Base-by-base conservation (phyloP, 208 protist genomes). In the Trypanosoma conorhini region DNA sequence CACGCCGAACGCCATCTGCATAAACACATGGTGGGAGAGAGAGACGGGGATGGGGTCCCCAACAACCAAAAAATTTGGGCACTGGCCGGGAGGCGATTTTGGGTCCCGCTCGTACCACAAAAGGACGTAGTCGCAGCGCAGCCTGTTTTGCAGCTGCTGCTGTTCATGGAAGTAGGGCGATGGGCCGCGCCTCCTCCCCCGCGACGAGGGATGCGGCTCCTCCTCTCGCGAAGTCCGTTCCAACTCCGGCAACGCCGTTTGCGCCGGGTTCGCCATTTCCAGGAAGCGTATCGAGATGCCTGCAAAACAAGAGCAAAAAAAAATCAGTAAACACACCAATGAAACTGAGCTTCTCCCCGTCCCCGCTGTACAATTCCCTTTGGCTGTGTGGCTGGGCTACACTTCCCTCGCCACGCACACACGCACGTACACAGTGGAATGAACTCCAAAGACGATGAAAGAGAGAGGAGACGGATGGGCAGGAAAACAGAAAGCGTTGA, bases 21-120 rank as follows among this genome's bases (percentile, higher is more conserved):
- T 73, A 60, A 79, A 79, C 24, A 66, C 74, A n/a, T 79, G 74
- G 57, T 79, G 74, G 5, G 62, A 65, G 8, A 79, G 61, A 26
- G 59, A 69, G 1, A 79, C 68, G 33, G 62, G 74, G 56, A 77
- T 77, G 24, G 72, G 72, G 21, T 72, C 52, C 2, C 72, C 65
- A 13, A 77, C 65, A 5, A 22, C 5, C 9, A 77, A 19, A 19
- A 67, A 77, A 19, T 71, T 77, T 35, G 72, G 72, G 13, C 64
- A 52, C 40, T 77, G 64, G 3, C 72, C 72, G 24, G 58, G 35
- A 51, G 54, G 31, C 1, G 58, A 62, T 7, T 71, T 38, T 13
- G 72, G 50, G 50, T 77, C 72, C 28, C 72, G 64, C 48, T 77
- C 51, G 60, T 77, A 77, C 72, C 72, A 77, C 17, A 77, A 28